Conservation (phyloP, 2,329 filamentous ascomycete genomes). For the Penicillium sclerotigenum region DNA sequence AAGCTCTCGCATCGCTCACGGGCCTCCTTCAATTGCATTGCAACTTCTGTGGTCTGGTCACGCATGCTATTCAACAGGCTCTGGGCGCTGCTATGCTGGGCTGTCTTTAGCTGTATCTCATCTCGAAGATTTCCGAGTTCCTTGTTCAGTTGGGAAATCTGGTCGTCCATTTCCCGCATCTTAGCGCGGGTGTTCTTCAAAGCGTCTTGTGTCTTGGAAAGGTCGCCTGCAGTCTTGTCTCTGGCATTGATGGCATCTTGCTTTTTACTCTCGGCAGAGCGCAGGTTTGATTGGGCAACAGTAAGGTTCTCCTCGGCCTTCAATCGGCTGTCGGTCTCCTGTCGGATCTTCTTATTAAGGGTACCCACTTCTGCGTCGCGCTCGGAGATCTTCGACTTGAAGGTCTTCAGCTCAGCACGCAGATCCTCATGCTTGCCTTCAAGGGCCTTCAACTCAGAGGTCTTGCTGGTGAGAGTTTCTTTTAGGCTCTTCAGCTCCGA, state of each 20-base stretch:
- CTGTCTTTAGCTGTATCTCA: slow-evolving; percentile 77
- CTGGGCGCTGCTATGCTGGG: slow-evolving; percentile 82
- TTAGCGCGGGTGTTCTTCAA: slow-evolving; percentile 54
- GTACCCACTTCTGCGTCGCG: slow-evolving; percentile 74
- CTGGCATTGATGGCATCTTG: slow-evolving; percentile 70
- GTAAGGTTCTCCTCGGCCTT: slow-evolving; percentile 77
- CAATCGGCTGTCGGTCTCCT: slow-evolving; percentile 67
- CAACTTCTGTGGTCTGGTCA: slow-evolving; percentile 83
- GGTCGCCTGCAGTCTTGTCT: slow-evolving; percentile 68
- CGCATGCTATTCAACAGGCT: slow-evolving; percentile 87
- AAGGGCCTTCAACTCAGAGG: slow-evolving; percentile 65
- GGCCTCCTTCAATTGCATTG: slow-evolving; percentile 86
- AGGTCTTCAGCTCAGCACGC: slow-evolving; percentile 66
- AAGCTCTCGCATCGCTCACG: slow-evolving; percentile 77
- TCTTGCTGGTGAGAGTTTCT: slow-evolving; percentile 66
- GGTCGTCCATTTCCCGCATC: slow-evolving; percentile 71
- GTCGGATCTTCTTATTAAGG: slow-evolving; percentile 72
- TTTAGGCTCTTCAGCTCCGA: slow-evolving; percentile 69
- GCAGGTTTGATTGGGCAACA: slow-evolving; percentile 70
- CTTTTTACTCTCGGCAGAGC: slow-evolving; percentile 73
- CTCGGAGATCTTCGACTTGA: slow-evolving; percentile 68
- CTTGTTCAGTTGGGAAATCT: slow-evolving; percentile 63
- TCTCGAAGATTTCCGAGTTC: slow-evolving; percentile 69
- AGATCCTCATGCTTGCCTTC: slow-evolving; percentile 82
- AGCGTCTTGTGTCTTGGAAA: slow-evolving; percentile 71